Evolutionary conservation across 805 yeast genomes (phyloP).

Genomic region (Yarrowia divulgata): DNA sequence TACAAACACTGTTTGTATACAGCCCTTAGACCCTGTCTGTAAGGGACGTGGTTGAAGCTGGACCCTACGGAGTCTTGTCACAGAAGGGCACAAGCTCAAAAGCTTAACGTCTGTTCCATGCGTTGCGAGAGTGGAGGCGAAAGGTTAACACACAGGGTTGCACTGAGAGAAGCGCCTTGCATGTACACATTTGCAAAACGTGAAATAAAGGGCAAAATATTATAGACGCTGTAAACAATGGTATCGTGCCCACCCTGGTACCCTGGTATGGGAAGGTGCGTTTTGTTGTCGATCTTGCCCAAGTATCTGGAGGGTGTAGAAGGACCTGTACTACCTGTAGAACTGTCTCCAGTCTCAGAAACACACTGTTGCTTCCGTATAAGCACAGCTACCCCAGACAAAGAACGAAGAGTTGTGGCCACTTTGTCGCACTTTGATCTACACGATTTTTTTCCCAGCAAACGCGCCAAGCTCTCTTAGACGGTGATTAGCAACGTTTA

Average conservation of each 20-base stretch:
- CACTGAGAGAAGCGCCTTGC: not conserved
- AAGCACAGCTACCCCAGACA: conserved; percentile 5
- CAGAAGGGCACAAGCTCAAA: not conserved
- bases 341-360: too few relatives aligned
- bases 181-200: not conserved
- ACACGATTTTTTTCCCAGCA: not conserved
- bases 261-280: too few relatives aligned
- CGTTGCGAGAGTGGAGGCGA: conserved; percentile 31
- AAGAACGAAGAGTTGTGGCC: conserved; percentile 8
- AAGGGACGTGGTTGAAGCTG: conserved; percentile 1
- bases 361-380: too few relatives aligned
- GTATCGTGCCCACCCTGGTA: not conserved
- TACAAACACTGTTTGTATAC: not conserved
- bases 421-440: conserved; percentile 7
- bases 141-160: not conserved
- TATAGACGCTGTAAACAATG: not conserved
- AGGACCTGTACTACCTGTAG: too few relatives aligned
- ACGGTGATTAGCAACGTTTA: not conserved
- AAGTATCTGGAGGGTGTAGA: too few relatives aligned
- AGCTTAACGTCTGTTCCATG: not conserved
- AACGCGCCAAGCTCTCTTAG: not conserved
- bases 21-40: conserved; percentile 4
- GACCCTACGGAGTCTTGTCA: not conserved
- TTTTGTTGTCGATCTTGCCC: too few relatives aligned
- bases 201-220: not conserved